Conservation (phyloP, 352 stramenopile genomes). For the Pelagophyceae sp. region DNA sequence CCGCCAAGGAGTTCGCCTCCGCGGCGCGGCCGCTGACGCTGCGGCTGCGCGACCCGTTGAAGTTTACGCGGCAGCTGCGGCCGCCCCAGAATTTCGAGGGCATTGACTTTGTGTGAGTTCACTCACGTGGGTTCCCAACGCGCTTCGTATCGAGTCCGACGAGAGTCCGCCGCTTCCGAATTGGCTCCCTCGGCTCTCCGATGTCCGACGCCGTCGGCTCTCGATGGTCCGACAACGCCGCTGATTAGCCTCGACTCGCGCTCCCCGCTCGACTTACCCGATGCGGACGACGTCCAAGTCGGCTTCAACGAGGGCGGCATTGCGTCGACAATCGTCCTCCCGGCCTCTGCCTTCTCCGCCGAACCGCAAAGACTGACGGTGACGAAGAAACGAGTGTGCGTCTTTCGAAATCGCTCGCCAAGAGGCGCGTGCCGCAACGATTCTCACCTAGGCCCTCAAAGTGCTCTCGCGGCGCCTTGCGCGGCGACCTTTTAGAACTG, state of each 20-base stretch:
- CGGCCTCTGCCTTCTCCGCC: background rate
- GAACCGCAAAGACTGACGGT: background rate
- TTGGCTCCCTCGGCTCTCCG: too few relatives aligned
- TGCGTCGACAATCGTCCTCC: background rate
- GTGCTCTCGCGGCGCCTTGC: background rate
- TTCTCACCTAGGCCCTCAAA: background rate
- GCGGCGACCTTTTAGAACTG: constrained; percentile 5
- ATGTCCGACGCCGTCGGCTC: too few relatives aligned
- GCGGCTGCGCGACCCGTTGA: background rate
- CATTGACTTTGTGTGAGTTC: background rate
- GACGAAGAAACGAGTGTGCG: background rate
- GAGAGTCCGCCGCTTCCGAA: too few relatives aligned
- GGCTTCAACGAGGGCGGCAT: background rate
- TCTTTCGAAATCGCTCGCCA: background rate
- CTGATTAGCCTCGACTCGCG: background rate
- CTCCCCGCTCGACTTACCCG: background rate
- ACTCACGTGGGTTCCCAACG: too few relatives aligned
- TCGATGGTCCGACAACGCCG: too few relatives aligned
- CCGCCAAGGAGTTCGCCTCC: background rate
- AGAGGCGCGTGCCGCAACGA: background rate
- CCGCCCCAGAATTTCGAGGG: background rate
- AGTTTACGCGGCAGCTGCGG: background rate
- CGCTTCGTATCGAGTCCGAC: too few relatives aligned
- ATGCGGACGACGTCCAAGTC: background rate
- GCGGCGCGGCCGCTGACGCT: background rate